Percentiles rank a stretch among this genome's conserved stretches.
Conservation (phyloP, 495 filamentous ascomycete species). For the Lepraria neglecta region DNA sequence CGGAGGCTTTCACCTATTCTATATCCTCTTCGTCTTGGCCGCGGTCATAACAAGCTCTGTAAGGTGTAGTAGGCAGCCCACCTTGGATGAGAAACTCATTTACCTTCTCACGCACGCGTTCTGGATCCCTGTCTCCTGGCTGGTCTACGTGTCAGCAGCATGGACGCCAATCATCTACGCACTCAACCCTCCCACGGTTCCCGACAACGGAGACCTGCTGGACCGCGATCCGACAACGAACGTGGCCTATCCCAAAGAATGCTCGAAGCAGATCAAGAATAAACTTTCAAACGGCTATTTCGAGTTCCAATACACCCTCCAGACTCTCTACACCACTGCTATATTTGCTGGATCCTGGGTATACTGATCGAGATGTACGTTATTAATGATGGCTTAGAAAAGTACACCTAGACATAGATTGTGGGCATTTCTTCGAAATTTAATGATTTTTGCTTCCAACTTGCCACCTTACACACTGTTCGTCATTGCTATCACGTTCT, state of each 20-base stretch:
- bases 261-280: conserved; percentile 1
- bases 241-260: conserved; percentile 11
- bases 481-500: no score
- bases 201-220: conserved; percentile 11
- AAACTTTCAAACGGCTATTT: conserved; percentile 5
- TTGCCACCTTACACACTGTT: no score
- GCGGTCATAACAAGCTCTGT: conserved; percentile 1
- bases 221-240: background rate
- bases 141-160: conserved; percentile 3
- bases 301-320: conserved; percentile 5
- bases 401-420: background rate
- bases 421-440: background rate
- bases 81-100: background rate
- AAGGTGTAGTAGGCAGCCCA: background rate
- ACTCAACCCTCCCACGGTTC: background rate
- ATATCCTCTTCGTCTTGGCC: background rate
- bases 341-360: conserved; percentile 1
- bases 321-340: background rate
- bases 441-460: background rate
- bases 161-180: conserved; percentile 16
- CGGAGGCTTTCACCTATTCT: conserved; percentile 7
- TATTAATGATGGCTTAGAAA: background rate
- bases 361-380: background rate
- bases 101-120: conserved; percentile 11
- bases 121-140: conserved; percentile 12